Percentiles rank a stretch among this genome's conserved stretches.
Evolutionary conservation across 768 basidiomycete genomes (phyloP).

Genomic region (Suillus lakei): DNA sequence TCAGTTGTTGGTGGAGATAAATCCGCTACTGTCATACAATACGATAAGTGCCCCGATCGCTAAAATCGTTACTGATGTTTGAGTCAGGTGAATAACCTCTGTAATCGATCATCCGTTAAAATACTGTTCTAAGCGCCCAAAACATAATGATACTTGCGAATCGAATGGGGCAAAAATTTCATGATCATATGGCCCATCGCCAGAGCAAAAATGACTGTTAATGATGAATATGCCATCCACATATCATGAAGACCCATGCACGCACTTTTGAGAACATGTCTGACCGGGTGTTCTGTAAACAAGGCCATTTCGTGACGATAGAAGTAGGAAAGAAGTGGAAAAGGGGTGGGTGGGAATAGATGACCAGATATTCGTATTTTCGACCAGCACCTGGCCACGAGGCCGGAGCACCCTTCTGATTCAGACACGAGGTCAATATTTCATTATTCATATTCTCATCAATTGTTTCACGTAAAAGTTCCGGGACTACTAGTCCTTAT

Average conservation of each 20-base stretch:
- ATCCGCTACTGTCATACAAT: conserved; percentile 45
- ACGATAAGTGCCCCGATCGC: conserved; percentile 68
- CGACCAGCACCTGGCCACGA: conserved; percentile 15
- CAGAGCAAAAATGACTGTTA: conserved; percentile 53
- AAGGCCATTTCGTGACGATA: conserved; percentile 31
- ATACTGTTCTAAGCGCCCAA: conserved; percentile 9
- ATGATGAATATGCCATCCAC: conserved; percentile 2
- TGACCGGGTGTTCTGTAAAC: conserved; percentile 38
- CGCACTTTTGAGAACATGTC: conserved; percentile 37
- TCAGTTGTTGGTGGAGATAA: neutral
- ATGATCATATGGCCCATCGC: conserved; percentile 56
- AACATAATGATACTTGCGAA: conserved; percentile 32
- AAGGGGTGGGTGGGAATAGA: conserved; percentile 34
- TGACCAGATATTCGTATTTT: conserved; percentile 19
- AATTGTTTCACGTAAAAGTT: conserved; percentile 19
- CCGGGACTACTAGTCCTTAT: neutral
- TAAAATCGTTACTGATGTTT: conserved; percentile 73
- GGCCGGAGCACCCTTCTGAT: conserved; percentile 19
- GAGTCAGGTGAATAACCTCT: conserved; percentile 72
- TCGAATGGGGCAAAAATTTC: conserved; percentile 45
- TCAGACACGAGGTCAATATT: conserved; percentile 31
- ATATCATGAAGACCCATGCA: neutral
- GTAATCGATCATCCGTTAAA: conserved; percentile 12
- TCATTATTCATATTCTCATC: conserved; percentile 15
- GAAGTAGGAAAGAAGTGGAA: conserved; percentile 20